Base-by-base conservation (phyloP, 345 rosid species). In the Eucalyptus cloeziana region DNA sequence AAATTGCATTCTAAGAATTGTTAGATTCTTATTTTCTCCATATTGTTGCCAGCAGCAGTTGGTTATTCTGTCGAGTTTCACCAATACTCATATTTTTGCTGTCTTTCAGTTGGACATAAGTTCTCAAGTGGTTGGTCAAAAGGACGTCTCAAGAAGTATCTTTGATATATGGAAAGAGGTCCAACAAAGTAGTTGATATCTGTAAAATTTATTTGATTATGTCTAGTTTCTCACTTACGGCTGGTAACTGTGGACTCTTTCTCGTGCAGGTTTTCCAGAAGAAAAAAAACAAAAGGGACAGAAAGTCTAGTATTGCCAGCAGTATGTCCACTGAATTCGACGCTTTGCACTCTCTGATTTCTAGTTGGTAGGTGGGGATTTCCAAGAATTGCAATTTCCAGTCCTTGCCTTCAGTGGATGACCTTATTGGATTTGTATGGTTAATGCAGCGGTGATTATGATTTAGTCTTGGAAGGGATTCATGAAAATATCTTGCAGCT, bases 121-220 rank as follows among this genome's bases (percentile, higher is more conserved):
- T 87, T 94, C 99, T 91, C 99, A 97, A 93, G 96, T 97, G 89
- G 94, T 97, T 92, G 99, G 99, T 87, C 94, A 92, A 81, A 98
- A 98, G 94, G 99, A 98, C 91, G 91, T 96, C 90, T 96, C 97
- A 89, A 95, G 93, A 92, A 94, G 94, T 93, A 92, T 94, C 88
- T 98, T 95, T 93, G 98, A 98, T 88, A 93, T 98, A 92, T 98
- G 99, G 99, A 98, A 95, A 93, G 99, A 97, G 99, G 99, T 97
- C 89, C 80, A 33, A 58, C 43, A 47, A 87, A 87, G 86, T 43
- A 85, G 83, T 89, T 86, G 81, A 40, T 76, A 76, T 76, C 47
- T 76, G 47, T 76, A 40, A 40, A 76, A 43, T 40, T 7, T 37
- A 76, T 37, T 47, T 76, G 47, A 76, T 76, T 2, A 22, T 76